A percentile compares a stretch with the other conserved stretches of the same genome.
Conservation (phyloP, 768 basidiomycete genomes). For the Russula sp. region DNA sequence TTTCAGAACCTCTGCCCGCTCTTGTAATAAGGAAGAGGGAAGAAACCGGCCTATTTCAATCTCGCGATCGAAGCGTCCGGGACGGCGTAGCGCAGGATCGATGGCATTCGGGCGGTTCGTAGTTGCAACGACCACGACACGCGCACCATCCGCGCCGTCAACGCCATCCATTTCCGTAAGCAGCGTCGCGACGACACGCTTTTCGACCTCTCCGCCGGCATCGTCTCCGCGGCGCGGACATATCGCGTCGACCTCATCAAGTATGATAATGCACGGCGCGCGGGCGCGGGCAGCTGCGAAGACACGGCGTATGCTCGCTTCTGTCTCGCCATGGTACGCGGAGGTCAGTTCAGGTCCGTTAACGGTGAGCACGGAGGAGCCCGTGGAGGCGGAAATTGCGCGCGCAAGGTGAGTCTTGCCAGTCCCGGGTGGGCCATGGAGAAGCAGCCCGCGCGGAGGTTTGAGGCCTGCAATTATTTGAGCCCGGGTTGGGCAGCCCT, state of each 20-base stretch:
- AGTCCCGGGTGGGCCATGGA: slow-evolving; percentile 95
- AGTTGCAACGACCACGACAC: slow-evolving; percentile 93
- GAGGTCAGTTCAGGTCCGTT: slow-evolving; percentile 95
- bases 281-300: slow-evolving; percentile 78
- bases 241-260: slow-evolving; percentile 95
- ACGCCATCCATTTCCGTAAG: slow-evolving; percentile 94
- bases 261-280: slow-evolving; percentile 87
- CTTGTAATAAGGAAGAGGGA: background rate
- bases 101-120: slow-evolving; percentile 95
- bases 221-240: slow-evolving; percentile 87
- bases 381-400: slow-evolving; percentile 84
- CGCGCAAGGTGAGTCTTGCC: slow-evolving; percentile 97
- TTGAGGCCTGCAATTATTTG: slow-evolving; percentile 60
- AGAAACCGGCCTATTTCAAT: slow-evolving; percentile 77
- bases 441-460: slow-evolving; percentile 90
- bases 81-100: slow-evolving; percentile 84
- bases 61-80: slow-evolving; percentile 90
- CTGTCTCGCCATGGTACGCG: slow-evolving; percentile 96
- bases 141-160: slow-evolving; percentile 43
- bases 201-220: slow-evolving; percentile 92
- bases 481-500: background rate
- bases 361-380: slow-evolving; percentile 84
- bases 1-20: background rate
- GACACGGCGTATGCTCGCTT: slow-evolving; percentile 81
- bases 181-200: slow-evolving; percentile 90